Evolutionary conservation across 73 alveolate species (phyloP).

Genomic region (Paramecium sonneborni): DNA sequence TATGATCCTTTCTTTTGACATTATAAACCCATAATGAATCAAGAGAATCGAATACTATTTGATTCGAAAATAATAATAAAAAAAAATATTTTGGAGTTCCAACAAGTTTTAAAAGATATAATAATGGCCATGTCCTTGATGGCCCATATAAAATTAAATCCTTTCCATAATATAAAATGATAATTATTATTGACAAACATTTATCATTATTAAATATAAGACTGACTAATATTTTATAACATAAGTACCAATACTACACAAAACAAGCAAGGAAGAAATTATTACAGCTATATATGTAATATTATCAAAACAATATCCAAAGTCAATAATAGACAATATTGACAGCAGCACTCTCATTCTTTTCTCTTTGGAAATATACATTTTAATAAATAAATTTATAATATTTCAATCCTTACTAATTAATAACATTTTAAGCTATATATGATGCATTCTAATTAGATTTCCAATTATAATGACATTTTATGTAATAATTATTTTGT

Average conservation of each 20-base stretch:
- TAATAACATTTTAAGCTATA: not conserved
- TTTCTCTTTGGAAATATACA: not conserved
- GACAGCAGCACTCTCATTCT: not conserved
- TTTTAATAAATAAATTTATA: not conserved
- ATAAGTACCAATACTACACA: not conserved
- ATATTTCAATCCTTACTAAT: not conserved
- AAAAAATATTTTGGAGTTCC: not conserved
- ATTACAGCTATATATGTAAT: not conserved
- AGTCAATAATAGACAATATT: not conserved
- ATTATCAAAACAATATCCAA: not conserved
- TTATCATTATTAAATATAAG: not conserved
- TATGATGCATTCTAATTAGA: not conserved
- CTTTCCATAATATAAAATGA: not conserved
- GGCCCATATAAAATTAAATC: not conserved
- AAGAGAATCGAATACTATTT: not conserved
- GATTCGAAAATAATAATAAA: not conserved
- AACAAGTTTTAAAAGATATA: not conserved
- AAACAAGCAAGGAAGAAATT: not conserved
- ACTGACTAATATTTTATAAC: not conserved
- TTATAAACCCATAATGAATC: not conserved
- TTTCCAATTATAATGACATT: not conserved
- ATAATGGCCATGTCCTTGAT: not conserved
- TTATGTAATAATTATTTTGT: too few species aligned
- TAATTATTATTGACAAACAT: not conserved
- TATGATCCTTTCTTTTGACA: not conserved